Evolutionary conservation across 2,329 filamentous ascomycete species (phyloP), one percentile per base, ranked within the genome.

Genomic region (Lasiodiplodia theobromae): DNA sequence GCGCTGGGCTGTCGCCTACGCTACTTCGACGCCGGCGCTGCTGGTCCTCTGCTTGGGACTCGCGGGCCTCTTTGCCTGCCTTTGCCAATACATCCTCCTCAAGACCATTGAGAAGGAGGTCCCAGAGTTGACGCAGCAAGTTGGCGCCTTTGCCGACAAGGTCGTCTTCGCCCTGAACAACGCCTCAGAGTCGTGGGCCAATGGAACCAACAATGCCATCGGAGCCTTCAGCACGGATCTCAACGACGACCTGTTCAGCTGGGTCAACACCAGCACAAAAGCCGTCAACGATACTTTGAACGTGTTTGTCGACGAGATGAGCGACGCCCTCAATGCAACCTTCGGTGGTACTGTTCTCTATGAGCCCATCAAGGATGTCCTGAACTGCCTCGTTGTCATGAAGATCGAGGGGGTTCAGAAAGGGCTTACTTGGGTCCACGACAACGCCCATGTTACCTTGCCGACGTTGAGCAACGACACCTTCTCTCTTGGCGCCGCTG

Each of bases 351-450:
- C 95, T 0, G 82, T 94, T 52, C 89, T 97, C 53, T 87, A 93
- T 72, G 87, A 90, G 34, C 92, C 94, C 0, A 90, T 97, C 74
- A 85, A 89, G 74, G 91, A 92, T 53, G 88, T 97, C 40, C 86
- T 97, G 71, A 87, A 92, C 76, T 98, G 96, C 76, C 85, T 98
- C n/a, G 88, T 98, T 71, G 89, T 91, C 8, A 85, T 97, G 75
- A 98, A 98, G 83, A 86, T 98, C 71, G 89, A 92, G 72, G 87
- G 89, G 25, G 88, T 99, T 72, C 89, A 98, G 78, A 91, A 92
- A 76, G 96, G 92, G 14, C 85, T 98, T n/a, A 97, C 92, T 0
- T 99, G 95, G 95, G 92, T 97, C 12, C 88, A 92, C 74, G 91
- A 98, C 72, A 84, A 98, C 77, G 93, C 96, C 3, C 88, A 96